Conservation (phyloP, 495 filamentous ascomycete species). For the Penicillium coprophilum region DNA sequence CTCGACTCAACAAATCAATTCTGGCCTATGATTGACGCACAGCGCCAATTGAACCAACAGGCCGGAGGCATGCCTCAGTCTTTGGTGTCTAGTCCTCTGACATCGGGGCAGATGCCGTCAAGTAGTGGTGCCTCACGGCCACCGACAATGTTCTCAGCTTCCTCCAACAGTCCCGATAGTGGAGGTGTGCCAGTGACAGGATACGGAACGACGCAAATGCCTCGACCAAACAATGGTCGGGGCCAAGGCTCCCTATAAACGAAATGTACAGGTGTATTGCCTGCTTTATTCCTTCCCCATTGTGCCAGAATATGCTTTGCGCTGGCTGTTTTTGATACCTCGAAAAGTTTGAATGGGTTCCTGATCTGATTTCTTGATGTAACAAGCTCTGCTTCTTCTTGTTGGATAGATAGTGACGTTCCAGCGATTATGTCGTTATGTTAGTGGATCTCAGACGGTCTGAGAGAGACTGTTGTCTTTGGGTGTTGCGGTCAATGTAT, state of each 20-base stretch:
- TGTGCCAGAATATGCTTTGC: conserved; percentile 4
- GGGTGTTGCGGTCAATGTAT: background rate
- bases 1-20: conserved; percentile 47
- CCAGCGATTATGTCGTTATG: background rate
- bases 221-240: conserved; percentile 14
- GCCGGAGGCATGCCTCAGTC: conserved; percentile 21
- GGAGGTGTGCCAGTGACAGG: conserved; percentile 16
- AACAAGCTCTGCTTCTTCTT: background rate
- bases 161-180: conserved; percentile 21
- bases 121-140: conserved; percentile 13
- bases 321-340: conserved; percentile 1
- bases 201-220: conserved; percentile 18
- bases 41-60: conserved; percentile 28
- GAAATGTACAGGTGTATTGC: conserved; percentile 1
- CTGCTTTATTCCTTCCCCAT: background rate
- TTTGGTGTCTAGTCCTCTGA: conserved; percentile 17
- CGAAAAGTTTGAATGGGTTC: background rate
- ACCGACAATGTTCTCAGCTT: conserved; percentile 22
- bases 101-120: conserved; percentile 8
- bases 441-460: background rate
- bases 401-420: background rate
- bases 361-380: background rate
- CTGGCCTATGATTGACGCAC: conserved; percentile 47
- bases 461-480: background rate
- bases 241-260: conserved; percentile 9